Evolutionary conservation across 2,329 filamentous ascomycete species (phyloP).

Genomic region (Sphaerulina musiva): DNA sequence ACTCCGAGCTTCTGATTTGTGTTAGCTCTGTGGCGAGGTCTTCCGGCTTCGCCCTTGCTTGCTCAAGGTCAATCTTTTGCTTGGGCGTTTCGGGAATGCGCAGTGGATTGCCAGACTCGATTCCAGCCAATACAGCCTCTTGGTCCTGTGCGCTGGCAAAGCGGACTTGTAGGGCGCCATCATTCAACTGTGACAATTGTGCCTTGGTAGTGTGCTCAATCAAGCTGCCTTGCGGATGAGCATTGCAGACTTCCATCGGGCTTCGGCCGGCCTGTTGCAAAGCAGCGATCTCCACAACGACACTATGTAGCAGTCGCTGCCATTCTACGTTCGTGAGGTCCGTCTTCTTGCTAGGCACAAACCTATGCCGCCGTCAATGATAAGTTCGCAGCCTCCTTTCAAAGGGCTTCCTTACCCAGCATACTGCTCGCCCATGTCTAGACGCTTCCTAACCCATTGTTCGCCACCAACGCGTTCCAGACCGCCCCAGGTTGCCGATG

Average conservation of each 20-base stretch:
- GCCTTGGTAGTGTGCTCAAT: constrained; percentile 1
- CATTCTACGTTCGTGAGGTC: constrained; percentile 34
- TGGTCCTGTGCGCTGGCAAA: constrained; percentile 1
- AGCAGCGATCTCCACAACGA: constrained; percentile 51
- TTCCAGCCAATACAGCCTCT: constrained; percentile 1
- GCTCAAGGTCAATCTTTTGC: background rate
- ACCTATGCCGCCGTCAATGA: constrained; percentile 25
- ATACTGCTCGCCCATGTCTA: constrained; percentile 35
- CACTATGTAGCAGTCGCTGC: constrained; percentile 46
- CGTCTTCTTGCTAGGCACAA: constrained; percentile 36
- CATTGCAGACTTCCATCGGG: constrained; percentile 47
- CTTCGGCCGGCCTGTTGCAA: constrained; percentile 41
- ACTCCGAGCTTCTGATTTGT: background rate
- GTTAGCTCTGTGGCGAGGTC: background rate
- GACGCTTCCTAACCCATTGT: constrained; percentile 36
- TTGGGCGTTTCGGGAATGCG: background rate
- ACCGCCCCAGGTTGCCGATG: constrained; percentile 47
- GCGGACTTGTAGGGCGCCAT: constrained; percentile 1
- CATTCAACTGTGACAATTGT: background rate
- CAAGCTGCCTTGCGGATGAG: constrained; percentile 5
- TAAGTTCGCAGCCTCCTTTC: background rate
- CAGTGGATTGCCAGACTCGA: background rate
- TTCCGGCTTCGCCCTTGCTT: background rate
- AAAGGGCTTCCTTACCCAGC: constrained; percentile 27
- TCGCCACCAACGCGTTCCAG: constrained; percentile 50